These are phyloP conservation scores for Moricandia arvensis DNA, from an alignment of 345 rosid genomes.

Conservation along the genomic window DNA sequence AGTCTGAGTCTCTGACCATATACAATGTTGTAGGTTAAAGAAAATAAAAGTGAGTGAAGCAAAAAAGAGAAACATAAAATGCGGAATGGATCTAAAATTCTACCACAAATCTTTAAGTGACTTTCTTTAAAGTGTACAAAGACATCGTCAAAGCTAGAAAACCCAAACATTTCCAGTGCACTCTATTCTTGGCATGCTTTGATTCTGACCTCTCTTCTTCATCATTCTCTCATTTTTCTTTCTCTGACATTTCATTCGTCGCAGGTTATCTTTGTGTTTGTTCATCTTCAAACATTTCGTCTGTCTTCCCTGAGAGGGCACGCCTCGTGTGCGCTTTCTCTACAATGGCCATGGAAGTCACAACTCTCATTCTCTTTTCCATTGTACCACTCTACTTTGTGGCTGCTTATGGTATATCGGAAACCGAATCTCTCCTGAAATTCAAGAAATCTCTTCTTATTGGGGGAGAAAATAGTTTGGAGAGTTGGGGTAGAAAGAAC, in stretches of 20 bases:
- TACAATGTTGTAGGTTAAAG: not conserved
- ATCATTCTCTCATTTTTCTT: slow-evolving; percentile 13
- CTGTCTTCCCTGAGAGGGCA: slow-evolving; percentile 54
- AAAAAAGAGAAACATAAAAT: not conserved
- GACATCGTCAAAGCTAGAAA: slow-evolving; percentile 26
- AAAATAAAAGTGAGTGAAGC: not conserved
- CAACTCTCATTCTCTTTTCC: slow-evolving; percentile 10
- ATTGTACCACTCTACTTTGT: slow-evolving; percentile 6
- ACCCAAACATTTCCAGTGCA: slow-evolving; percentile 6
- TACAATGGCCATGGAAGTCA: slow-evolving; percentile 23
- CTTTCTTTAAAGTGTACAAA: slow-evolving; percentile 1
- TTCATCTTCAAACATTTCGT: slow-evolving; percentile 30
- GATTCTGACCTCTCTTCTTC: slow-evolving; percentile 22
- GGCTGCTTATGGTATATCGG: slow-evolving; percentile 37
- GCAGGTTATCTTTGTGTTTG: not conserved
- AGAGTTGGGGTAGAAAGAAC: slow-evolving; percentile 42
- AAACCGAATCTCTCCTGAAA: slow-evolving; percentile 52
- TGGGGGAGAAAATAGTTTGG: slow-evolving; percentile 33
- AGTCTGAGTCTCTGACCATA: not conserved
- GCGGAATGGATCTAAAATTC: not conserved
- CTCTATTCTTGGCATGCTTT: slow-evolving; percentile 25
- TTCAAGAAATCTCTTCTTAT: slow-evolving; percentile 53
- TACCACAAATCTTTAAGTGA: slow-evolving; percentile 16
- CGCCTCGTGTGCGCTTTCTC: slow-evolving; percentile 54
- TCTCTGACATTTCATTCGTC: slow-evolving; percentile 12